Percentiles rank a stretch among this genome's conserved stretches.
These are phyloP conservation scores for Puccinia novopanici DNA, from an alignment of 1,284 basidiomycete genomes.

Conservation along the genomic window DNA sequence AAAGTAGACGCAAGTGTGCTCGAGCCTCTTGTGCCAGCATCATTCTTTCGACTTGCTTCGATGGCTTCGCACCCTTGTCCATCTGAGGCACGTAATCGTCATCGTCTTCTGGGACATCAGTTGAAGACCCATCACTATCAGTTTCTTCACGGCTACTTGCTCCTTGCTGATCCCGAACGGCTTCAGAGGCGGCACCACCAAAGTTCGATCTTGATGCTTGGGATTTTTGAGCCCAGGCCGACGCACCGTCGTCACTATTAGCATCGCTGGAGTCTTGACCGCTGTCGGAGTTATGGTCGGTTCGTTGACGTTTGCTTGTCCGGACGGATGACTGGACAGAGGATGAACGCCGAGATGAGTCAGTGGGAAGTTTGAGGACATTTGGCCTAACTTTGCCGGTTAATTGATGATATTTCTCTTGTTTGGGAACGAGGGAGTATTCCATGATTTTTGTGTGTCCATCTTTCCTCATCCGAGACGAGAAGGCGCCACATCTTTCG, in stretches of 20 bases:
- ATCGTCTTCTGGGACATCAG: slow-evolving; percentile 58
- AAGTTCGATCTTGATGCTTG: slow-evolving; percentile 2
- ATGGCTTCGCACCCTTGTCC: slow-evolving; percentile 61
- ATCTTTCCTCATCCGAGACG: slow-evolving; percentile 72
- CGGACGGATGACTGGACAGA: not conserved
- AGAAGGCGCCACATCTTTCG: slow-evolving; percentile 43
- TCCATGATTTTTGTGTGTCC: slow-evolving; percentile 93
- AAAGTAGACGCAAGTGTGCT: slow-evolving; percentile 85
- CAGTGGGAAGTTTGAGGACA: slow-evolving; percentile 19
- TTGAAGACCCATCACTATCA: slow-evolving; percentile 53
- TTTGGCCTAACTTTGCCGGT: slow-evolving; percentile 66
- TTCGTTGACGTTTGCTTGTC: slow-evolving; percentile 8
- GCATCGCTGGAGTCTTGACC: slow-evolving; percentile 2
- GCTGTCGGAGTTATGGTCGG: not conserved
- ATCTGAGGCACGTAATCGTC: slow-evolving; percentile 52
- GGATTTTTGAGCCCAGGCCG: slow-evolving; percentile 28
- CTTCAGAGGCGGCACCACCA: slow-evolving; percentile 9
- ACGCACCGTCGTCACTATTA: slow-evolving; percentile 28
- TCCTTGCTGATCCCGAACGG: slow-evolving; percentile 1
- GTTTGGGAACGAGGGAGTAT: slow-evolving; percentile 79
- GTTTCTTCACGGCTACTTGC: slow-evolving; percentile 32
- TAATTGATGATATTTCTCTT: slow-evolving; percentile 69
- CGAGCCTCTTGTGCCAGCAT: slow-evolving; percentile 88
- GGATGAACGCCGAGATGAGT: slow-evolving; percentile 6
- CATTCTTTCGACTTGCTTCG: slow-evolving; percentile 80